These are phyloP conservation scores for Fusarium luffae DNA, from an alignment of 2,329 filamentous ascomycete species.

Conservation along the genomic window DNA sequence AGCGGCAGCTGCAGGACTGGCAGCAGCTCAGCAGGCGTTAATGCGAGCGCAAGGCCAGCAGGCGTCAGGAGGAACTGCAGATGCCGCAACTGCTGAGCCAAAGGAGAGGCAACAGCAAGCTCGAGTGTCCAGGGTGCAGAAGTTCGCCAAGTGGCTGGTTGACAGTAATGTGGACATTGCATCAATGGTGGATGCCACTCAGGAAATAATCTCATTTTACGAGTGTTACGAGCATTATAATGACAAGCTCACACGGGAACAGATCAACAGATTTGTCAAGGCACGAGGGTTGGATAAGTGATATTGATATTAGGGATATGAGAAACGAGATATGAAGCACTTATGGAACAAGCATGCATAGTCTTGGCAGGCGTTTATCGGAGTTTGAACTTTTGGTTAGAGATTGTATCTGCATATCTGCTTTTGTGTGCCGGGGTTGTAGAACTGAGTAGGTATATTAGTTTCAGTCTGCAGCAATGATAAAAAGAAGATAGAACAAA, in stretches of 20 bases:
- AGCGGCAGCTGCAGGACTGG: slow-evolving; percentile 57
- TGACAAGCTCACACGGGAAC: slow-evolving; percentile 68
- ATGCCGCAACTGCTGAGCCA: slow-evolving; percentile 39
- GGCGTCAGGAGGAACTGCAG: slow-evolving; percentile 36
- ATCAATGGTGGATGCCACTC: slow-evolving; percentile 86
- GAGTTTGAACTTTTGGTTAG: slow-evolving; percentile 29
- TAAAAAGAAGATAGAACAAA: not conserved
- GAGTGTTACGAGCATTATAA: slow-evolving; percentile 73
- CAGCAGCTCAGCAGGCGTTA: slow-evolving; percentile 61
- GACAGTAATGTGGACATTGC: slow-evolving; percentile 88
- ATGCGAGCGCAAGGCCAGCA: slow-evolving; percentile 57
- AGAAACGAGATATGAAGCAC: slow-evolving; percentile 43
- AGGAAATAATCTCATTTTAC: slow-evolving; percentile 91
- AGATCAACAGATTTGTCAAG: slow-evolving; percentile 69
- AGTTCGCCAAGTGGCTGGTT: slow-evolving; percentile 80
- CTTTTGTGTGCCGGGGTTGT: not conserved
- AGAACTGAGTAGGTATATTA: not conserved
- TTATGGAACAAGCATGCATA: not conserved
- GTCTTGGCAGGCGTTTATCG: slow-evolving; percentile 7
- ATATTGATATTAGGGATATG: slow-evolving; percentile 25
- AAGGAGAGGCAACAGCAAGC: slow-evolving; percentile 65
- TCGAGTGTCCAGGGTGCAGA: slow-evolving; percentile 72
- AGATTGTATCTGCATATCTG: not conserved
- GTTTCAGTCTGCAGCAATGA: not conserved
- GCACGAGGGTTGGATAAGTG: slow-evolving; percentile 66